Evolutionary conservation across 169 alveolate genomes (phyloP).

Genomic region (Eimeria tenella): DNA sequence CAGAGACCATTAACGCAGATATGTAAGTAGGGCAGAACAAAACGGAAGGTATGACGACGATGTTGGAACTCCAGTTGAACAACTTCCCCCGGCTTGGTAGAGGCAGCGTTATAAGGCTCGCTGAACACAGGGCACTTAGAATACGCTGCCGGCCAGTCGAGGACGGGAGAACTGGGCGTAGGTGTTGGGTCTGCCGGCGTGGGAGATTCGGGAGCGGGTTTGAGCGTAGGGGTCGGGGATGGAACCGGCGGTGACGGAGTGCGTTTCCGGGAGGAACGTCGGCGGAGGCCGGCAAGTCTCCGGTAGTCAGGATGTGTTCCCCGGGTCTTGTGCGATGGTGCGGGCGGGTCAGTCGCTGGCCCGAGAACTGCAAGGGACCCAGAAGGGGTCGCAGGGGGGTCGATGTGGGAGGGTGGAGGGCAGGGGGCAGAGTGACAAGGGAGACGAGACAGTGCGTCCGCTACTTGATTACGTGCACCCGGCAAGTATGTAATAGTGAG

Average conservation of each 20-base stretch:
- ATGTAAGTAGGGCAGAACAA: no score
- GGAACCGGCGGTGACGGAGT: no score
- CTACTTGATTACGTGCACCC: no score
- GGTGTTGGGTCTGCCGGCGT: neutral
- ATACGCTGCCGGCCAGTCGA: neutral
- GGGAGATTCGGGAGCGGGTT: no score
- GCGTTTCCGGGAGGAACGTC: neutral
- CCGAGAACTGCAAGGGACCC: neutral
- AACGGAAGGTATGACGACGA: neutral
- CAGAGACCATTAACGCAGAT: no score
- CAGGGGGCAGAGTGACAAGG: no score
- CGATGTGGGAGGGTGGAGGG: neutral
- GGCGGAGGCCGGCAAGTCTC: neutral
- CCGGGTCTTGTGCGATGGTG: neutral
- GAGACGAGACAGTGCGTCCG: no score
- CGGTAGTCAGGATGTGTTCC: neutral
- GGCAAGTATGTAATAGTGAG: no score
- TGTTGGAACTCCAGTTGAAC: neutral
- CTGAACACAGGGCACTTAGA: slow-evolving; percentile 1
- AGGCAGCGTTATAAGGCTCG: neutral
- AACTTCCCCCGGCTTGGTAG: neutral
- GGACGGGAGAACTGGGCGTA: neutral
- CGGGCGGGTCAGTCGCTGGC: neutral
- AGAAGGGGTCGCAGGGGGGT: neutral
- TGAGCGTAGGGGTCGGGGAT: no score